phyloP scores from a whole-genome alignment of 176 grass and related monocot genomes.

The Tillandsia leiboldiana region DNA sequence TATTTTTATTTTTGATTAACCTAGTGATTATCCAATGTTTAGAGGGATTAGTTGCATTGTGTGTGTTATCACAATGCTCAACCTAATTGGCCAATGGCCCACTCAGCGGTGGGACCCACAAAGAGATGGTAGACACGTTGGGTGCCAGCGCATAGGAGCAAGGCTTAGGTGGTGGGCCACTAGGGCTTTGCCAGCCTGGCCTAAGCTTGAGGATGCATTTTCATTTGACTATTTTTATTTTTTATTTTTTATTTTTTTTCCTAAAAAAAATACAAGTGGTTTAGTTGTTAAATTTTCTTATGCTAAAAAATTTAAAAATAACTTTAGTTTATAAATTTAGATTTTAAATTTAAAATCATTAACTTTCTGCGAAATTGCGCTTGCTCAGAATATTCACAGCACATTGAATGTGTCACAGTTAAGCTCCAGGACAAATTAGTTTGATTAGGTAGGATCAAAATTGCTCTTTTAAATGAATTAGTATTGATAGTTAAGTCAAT shows the following conservation, averaged over 20 bases:
- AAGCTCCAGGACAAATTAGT: too few species aligned
- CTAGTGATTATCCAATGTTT: neutral
- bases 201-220: neutral
- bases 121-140: slow-evolving; percentile 27
- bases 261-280: too few species aligned
- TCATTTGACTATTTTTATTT: slow-evolving; percentile 8
- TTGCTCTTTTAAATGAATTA: too few species aligned
- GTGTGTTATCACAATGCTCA: neutral
- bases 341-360: too few species aligned
- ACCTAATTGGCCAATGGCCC: neutral
- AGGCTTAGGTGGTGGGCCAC: slow-evolving; percentile 16
- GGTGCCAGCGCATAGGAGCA: slow-evolving; percentile 40
- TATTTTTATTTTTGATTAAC: neutral
- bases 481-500: too few species aligned
- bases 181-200: slow-evolving; percentile 32
- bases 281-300: too few species aligned
- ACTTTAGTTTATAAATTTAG: too few species aligned
- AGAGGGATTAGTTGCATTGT: neutral
- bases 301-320: too few species aligned
- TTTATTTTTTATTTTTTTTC: slow-evolving; percentile 14
- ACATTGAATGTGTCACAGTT: too few species aligned
- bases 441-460: too few species aligned
- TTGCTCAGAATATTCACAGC: too few species aligned
- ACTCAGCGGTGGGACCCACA: slow-evolving; percentile 23
- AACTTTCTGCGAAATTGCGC: too few species aligned